These are phyloP conservation scores for Porodaedalea pini DNA, from an alignment of 1,284 basidiomycete genomes.

Conservation along the genomic window DNA sequence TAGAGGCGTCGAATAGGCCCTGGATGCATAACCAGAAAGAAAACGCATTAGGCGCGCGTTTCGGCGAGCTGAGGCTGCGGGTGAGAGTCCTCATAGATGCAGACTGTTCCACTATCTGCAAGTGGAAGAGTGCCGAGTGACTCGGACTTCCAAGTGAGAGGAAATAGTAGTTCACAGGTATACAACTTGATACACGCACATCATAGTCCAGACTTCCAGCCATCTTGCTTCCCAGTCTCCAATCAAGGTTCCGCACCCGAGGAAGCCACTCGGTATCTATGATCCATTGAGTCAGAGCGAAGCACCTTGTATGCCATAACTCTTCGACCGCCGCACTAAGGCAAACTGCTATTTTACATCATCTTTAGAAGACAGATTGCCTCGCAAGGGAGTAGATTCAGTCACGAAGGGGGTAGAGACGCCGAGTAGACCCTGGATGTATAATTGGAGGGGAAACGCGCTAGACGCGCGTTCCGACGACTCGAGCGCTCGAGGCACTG, in stretches of 20 bases:
- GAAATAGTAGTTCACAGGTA: too few species aligned
- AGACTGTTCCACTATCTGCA: too few species aligned
- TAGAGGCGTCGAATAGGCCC: background rate
- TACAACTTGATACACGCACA: too few species aligned
- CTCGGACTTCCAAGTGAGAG: too few species aligned
- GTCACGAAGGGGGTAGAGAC: background rate
- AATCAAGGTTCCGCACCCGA: too few species aligned
- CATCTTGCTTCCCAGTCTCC: too few species aligned
- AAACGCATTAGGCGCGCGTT: background rate
- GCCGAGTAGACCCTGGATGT: background rate
- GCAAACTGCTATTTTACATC: background rate
- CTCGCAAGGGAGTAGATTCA: background rate
- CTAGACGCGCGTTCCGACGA: too few species aligned
- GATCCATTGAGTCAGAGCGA: background rate
- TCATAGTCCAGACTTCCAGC: too few species aligned
- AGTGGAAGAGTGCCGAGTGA: too few species aligned
- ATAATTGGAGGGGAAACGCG: background rate
- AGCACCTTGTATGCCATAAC: background rate
- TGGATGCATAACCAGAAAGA: background rate
- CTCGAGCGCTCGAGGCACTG: background rate
- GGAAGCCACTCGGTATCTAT: too few species aligned
- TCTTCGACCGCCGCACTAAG: too few species aligned
- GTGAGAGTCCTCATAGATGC: background rate
- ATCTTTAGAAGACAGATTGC: background rate
- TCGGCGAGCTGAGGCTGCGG: too few species aligned